A percentile compares a stretch with the other conserved stretches of the same genome.
phyloP scores from a whole-genome alignment of 2,329 filamentous ascomycete species.

The Fusarium cicatricum region DNA sequence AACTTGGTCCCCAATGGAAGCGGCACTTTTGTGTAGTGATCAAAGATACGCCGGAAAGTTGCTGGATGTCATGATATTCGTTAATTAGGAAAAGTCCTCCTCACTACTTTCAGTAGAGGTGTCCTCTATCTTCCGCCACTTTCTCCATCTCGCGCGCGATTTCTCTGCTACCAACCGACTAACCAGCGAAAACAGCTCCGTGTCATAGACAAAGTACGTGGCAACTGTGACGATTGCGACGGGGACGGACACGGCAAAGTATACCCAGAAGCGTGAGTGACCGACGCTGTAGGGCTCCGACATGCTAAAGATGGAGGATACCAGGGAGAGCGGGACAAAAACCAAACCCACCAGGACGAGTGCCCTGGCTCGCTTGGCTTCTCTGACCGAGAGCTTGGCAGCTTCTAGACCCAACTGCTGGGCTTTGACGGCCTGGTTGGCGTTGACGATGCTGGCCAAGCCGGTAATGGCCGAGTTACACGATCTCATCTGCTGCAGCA shows the following conservation, averaged over 20 bases:
- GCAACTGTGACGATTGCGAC: background rate
- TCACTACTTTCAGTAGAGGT: background rate
- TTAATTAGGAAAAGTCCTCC: background rate
- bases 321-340: slow-evolving; percentile 1
- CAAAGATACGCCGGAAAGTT: no score
- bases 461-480: background rate
- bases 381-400: background rate
- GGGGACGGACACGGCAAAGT: slow-evolving; percentile 1
- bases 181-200: background rate
- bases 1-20: no score
- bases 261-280: background rate
- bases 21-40: no score
- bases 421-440: background rate
- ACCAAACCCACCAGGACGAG: background rate
- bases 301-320: slow-evolving; percentile 2
- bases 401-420: background rate
- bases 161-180: background rate
- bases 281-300: background rate
- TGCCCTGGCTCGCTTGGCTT: background rate
- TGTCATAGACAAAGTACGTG: background rate
- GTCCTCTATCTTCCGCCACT: background rate
- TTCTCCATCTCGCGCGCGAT: background rate
- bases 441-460: background rate
- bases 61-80: no score
- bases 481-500: background rate